These are phyloP conservation scores for Penicillium macrosclerotiorum DNA, from an alignment of 495 filamentous ascomycete species.

Conservation along the genomic window DNA sequence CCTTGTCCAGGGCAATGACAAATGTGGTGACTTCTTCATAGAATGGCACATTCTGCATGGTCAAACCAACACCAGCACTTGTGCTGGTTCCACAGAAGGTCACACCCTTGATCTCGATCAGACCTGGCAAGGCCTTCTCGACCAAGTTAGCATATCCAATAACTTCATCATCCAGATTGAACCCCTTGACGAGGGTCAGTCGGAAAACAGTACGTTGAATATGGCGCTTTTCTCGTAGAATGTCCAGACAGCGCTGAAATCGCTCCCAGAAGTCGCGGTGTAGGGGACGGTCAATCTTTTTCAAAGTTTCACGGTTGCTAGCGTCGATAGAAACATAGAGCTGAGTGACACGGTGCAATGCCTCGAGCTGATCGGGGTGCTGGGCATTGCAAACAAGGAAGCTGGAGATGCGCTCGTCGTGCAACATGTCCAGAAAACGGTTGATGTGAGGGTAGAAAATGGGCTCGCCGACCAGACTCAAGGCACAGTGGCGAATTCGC, in stretches of 20 bases:
- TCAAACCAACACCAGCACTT: slow-evolving; percentile 74
- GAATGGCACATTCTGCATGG: slow-evolving; percentile 95
- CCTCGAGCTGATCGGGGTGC: slow-evolving; percentile 85
- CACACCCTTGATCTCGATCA: slow-evolving; percentile 94
- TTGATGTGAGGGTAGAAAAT: slow-evolving; percentile 99
- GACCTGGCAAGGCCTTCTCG: slow-evolving; percentile 77
- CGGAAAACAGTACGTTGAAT: slow-evolving; percentile 91
- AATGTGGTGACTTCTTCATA: slow-evolving; percentile 84
- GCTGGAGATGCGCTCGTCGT: slow-evolving; percentile 81
- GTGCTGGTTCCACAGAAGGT: slow-evolving; percentile 93
- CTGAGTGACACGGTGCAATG: slow-evolving; percentile 81
- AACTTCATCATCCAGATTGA: slow-evolving; percentile 93
- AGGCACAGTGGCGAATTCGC: slow-evolving; percentile 86
- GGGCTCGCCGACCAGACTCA: slow-evolving; percentile 89
- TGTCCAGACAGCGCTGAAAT: slow-evolving; percentile 85
- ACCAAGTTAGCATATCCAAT: slow-evolving; percentile 89
- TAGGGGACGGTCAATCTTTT: slow-evolving; percentile 84
- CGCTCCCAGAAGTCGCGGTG: slow-evolving; percentile 98
- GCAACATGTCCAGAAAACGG: slow-evolving; percentile 76
- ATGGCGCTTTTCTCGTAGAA: slow-evolving; percentile 76
- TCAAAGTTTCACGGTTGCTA: slow-evolving; percentile 81
- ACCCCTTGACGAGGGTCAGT: slow-evolving; percentile 90
- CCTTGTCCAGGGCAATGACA: slow-evolving; percentile 66
- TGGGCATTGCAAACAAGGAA: slow-evolving; percentile 99
- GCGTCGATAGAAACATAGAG: slow-evolving; percentile 96